phyloP scores from a whole-genome alignment of 306 rosid genomes.

The Dryas octopetala region DNA sequence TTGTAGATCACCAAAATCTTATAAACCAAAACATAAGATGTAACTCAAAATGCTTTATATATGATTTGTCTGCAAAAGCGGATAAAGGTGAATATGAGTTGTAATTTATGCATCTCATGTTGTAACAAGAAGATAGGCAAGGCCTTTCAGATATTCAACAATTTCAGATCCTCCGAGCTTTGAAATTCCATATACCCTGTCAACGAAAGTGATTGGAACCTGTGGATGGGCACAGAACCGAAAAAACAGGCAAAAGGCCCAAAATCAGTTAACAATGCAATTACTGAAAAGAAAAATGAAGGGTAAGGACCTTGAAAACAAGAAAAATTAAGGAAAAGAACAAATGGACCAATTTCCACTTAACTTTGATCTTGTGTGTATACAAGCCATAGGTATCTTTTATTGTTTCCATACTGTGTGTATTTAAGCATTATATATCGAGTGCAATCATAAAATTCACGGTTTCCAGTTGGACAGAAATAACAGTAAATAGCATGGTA shows the following conservation, averaged over 20 bases:
- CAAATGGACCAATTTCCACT: too few species aligned
- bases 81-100: not conserved
- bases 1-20: not conserved
- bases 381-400: too few species aligned
- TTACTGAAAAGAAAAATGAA: too few species aligned
- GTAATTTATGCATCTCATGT: conserved; percentile 38
- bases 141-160: conserved; percentile 91
- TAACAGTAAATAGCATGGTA: not conserved
- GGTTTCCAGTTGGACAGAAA: not conserved
- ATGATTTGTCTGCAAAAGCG: not conserved
- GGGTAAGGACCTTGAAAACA: not conserved
- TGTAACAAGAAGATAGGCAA: conserved; percentile 69
- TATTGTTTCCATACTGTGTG: not conserved
- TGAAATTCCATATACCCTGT: conserved; percentile 89
- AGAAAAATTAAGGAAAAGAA: not conserved
- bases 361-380: too few species aligned
- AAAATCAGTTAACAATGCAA: not conserved
- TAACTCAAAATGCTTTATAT: not conserved
- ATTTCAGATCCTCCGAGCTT: conserved; percentile 99
- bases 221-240: conserved; percentile 27
- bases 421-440: too few species aligned
- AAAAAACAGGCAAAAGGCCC: conserved; percentile 20
- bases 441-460: not conserved
- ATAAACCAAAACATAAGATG: not conserved
- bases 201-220: conserved; percentile 98